phyloP scores from a whole-genome alignment of 2,329 filamentous ascomycete genomes.

The Amesomyces nigricolor region DNA sequence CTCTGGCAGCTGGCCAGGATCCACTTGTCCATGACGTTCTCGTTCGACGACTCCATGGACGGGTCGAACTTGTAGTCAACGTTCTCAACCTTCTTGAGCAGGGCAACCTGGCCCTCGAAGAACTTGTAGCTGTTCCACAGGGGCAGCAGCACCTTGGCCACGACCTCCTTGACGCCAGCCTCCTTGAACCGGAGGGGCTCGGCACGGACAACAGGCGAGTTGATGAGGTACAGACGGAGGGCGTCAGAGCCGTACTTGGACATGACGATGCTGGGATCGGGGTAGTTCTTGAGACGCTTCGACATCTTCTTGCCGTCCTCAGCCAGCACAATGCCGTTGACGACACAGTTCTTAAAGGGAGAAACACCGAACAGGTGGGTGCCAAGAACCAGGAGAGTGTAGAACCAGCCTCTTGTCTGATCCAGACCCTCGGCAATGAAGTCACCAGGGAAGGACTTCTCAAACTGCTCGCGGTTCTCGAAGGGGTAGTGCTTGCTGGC shows the following conservation, averaged over 20 bases:
- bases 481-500: conserved; percentile 89
- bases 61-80: conserved; percentile 76
- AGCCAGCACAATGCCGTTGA: conserved; percentile 88
- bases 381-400: conserved; percentile 82
- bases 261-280: conserved; percentile 78
- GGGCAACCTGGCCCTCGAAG: conserved; percentile 79
- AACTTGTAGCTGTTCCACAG: conserved; percentile 98
- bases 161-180: conserved; percentile 86
- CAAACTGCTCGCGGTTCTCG: conserved; percentile 75
- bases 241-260: conserved; percentile 86
- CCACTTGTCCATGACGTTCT: conserved; percentile 95
- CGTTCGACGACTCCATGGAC: conserved; percentile 66
- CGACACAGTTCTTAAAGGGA: conserved; percentile 93
- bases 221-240: conserved; percentile 90
- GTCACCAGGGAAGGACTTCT: conserved; percentile 79
- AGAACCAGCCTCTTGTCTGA: conserved; percentile 96
- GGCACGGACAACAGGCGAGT: conserved; percentile 88
- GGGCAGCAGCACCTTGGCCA: conserved; percentile 83
- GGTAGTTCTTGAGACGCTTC: conserved; percentile 93
- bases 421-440: conserved; percentile 88
- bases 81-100: conserved; percentile 79
- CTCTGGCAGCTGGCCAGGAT: conserved; percentile 90
- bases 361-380: conserved; percentile 79
- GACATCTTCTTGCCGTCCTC: conserved; percentile 99
- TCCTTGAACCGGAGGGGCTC: conserved; percentile 92